Base-by-base conservation (phyloP, 2,329 filamentous ascomycete species). In the Phyllosticta paracitricarpa region DNA sequence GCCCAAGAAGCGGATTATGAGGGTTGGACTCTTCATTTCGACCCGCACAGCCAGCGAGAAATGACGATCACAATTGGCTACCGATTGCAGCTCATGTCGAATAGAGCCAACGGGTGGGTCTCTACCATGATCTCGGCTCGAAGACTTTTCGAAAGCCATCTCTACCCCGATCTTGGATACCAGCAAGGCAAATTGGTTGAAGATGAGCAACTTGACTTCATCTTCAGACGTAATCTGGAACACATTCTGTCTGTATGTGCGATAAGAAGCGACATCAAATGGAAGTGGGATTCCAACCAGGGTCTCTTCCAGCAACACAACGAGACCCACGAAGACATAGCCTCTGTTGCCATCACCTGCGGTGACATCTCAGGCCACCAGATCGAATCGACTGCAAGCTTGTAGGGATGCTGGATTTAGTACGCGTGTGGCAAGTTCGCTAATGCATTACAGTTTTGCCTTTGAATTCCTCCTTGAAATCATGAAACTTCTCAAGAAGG, bases 241-340 rank as follows among this genome's bases (percentile, higher is more conserved):
- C 64, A 65, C 19, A 61, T 65, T 6, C 61, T 65, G 22, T 64
- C 58, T 17, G 64, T 65, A 14, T 65, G 64, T 33, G 56, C 56
- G 25, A 57, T 65, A 26, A 61, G 56, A 8, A 51, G 61, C 17
- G 19, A 40, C 10, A 25, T 53, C 24, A 9, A n/a, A 22, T 30
- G 26, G 7, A 40, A 51, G 17, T 58, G 57, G 57, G 48, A 54
- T n/a, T 2, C 28, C 10, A 3, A 40, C 1, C 10, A 53, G 0
- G 53, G n/a, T 19, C 14, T 17, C n/a, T 24, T 54, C 3, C n/a
- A 30, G 2, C 3, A 22, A 17, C 22, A 4, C 2, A 7, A 9
- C 0, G 24, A 7, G n/a, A 4, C 19, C 8, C 4, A 7, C 22
- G 35, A 26, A 9, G 14, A 1, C 17, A 30, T 30, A 8, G 6